Base-by-base conservation (phyloP, 2,329 filamentous ascomycete species). In the Colletotrichum sp. region DNA sequence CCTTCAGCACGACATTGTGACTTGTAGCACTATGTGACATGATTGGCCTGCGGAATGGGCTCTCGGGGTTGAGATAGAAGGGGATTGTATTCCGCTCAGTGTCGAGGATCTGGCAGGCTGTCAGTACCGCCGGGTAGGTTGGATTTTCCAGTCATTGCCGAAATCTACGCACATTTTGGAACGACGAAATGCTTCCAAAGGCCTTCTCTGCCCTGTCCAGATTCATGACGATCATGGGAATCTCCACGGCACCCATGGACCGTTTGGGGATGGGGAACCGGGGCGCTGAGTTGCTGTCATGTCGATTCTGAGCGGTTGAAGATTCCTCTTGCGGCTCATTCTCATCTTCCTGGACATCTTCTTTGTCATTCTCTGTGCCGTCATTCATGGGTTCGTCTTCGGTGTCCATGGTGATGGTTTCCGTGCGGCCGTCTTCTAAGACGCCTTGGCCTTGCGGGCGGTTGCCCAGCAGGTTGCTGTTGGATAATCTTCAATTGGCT, bases 1-100 rank as follows among this genome's bases (percentile, higher is more conserved):
- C 90, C 82, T 96, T 96, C 69, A 99, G 88, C 24, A 99, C 89
- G 24, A 99, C 87, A 81, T 98, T 98, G 82, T 96, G 95, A 12
- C 95, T 94, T 24, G 91, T 86, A 36, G 93, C 91, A 81, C 93
- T 94, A 57, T 93, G 93, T 9, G 96, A 98, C 79, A 94, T 88
- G 76, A 98, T 88, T 10, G 95, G 94, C 79, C 94, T 93, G 80
- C 94, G 93, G 80, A 95, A 92, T 4, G 94, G 93, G 83, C 98
- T 95, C 78, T 95, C 91, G 28, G 94, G 94, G 26, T 95, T 92
- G 70, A 99, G 88, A 79, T 94, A 94, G n/a, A 98, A 86, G 3
- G 93, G 93, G 13, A 92, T 85, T 1, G 89, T 89, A 71, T 87
- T 87, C 59, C 89, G 87, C 4, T 85, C 84, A 12, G 88, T 84